Base-by-base conservation (phyloP, 2,329 filamentous ascomycete genomes). In the Aquanectria penicillioides region DNA sequence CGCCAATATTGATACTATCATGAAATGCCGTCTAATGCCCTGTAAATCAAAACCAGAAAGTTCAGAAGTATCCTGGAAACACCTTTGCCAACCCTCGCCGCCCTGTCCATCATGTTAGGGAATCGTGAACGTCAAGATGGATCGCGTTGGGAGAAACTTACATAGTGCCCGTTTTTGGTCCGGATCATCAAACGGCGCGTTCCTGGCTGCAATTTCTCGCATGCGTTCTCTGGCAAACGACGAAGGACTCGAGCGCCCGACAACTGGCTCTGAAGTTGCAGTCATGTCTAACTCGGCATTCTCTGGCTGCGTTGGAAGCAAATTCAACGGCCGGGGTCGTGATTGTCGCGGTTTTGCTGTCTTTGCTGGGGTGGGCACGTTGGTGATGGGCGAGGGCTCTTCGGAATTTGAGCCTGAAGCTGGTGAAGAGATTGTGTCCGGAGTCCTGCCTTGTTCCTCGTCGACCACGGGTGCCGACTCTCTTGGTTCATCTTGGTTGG, bases 191-290 rank as follows among this genome's bases (percentile, higher is more conserved):
- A 80, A 75, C 28, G 78, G 77, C 49, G 77, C 76, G 41, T 78
- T 78, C 26, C 73, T 77, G 47, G 74, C 74, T 9, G 78, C 78
- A 59, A 80, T 77, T 44, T 79, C 72, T 38, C 77, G 74, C 76
- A 80, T 80, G 15, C 78, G 73, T 59, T 78, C 74, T 41, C 78
- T 73, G 22, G 78, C 77, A 67, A 80, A 77, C 7, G 77, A 79
- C 5, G 78, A 80, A 4, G 78, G 78, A 57, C 78, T 80, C 44
- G 71, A 71, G 23, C 76, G 75, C 18, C 77, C 75, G 28, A 65
- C 67, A 22, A 67, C 60, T 26, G 67, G 62, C 20, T 63, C 59
- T 28, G 63, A 66, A 20, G 66, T 62, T 29, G 68, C 66, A 20
- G 64, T 59, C 13, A 69, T 69, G 12, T 60, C 68, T 29, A 73